Evolutionary conservation across 306 rosid genomes (phyloP).

Genomic region (Casuarina equisetifolia): DNA sequence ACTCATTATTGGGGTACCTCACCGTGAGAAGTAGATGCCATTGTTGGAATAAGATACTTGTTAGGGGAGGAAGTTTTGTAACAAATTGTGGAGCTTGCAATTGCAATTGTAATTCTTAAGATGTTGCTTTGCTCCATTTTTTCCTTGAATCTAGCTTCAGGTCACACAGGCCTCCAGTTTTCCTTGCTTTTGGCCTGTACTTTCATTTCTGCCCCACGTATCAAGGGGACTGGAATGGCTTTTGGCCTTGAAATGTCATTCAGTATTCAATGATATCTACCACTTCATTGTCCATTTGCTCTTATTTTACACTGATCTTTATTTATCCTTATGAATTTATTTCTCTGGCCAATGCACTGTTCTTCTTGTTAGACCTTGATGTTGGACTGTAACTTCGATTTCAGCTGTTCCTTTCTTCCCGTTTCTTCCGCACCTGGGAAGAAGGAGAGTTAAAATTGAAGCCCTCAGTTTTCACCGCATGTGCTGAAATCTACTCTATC

Average conservation of each 20-base stretch:
- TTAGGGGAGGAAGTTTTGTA: constrained; percentile 46
- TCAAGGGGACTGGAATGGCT: constrained; percentile 37
- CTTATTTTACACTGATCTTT: constrained; percentile 14
- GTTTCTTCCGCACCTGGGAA: neutral
- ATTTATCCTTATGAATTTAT: neutral
- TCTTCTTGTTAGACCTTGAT: constrained; percentile 3
- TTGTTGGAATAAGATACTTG: constrained; percentile 55
- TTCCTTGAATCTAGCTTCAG: constrained; percentile 37
- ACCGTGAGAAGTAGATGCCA: constrained; percentile 30
- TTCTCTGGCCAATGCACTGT: neutral
- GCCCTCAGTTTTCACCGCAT: constrained; percentile 21
- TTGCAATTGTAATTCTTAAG: constrained; percentile 61
- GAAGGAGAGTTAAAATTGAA: constrained; percentile 18
- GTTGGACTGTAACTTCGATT: neutral
- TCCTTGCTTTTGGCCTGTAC: constrained; percentile 27
- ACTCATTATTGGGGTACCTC: constrained; percentile 32
- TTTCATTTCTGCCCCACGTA: constrained; percentile 46
- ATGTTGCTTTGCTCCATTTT: constrained; percentile 52
- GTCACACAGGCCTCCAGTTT: constrained; percentile 47
- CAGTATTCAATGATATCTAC: constrained; percentile 47
- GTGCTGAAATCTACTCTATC: constrained; percentile 30
- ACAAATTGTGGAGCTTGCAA: constrained; percentile 49
- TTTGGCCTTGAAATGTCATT: constrained; percentile 34
- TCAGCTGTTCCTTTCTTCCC: neutral
- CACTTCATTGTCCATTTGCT: constrained; percentile 29